Base-by-base conservation (phyloP, 352 stramenopile species). In the Phytophthora lateralis region DNA sequence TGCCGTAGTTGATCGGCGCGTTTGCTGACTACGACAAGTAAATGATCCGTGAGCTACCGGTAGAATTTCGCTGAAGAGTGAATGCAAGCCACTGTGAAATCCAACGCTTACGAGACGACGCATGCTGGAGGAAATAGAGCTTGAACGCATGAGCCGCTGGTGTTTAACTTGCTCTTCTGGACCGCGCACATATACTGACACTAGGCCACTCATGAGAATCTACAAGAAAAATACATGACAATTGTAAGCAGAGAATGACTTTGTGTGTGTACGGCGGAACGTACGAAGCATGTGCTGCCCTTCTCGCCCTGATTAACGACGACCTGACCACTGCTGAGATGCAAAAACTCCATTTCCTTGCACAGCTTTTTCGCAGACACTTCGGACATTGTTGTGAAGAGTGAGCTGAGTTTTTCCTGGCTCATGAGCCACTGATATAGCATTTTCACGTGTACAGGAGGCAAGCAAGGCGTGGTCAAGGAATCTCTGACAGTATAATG, bases 341-440 rank as follows among this genome's bases (percentile, higher is more conserved):
- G 81, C 2, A 88, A 66, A 49, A 95, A 93, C 50, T 95, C 85
- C 82, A 95, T 92, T 43, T 95, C 85, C 34, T 90, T 90, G 61
- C 85, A 95, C 12, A 95, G 51, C 26, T 95, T 95, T 62, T 93
- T 92, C 35, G 82, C 82, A 18, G 85, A 90, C 10, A 89, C 75
- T 60, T 95, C 85, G 7, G 83, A 89, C 85, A 95, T 93, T 41
- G 85, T 92, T 55, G 84, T 90, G 54, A 94, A 91, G 11, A 95
- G 74, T 11, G 85, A 89, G 54, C 84, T 95, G 30, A 95, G 80
- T 54, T 95, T 94, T 42, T 95, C 85, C 52, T 95, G 82, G 55
- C 84, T 87, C 85, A 95, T 95, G 37, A 93, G 75, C 85, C 85
- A 95, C 65, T 68, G 68, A 55, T 92, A 95, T 49, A 95, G 54